A percentile compares a stretch with the other conserved stretches of the same genome.
phyloP scores from a whole-genome alignment of 768 basidiomycete species.

The Plicaturopsis crispa region DNA sequence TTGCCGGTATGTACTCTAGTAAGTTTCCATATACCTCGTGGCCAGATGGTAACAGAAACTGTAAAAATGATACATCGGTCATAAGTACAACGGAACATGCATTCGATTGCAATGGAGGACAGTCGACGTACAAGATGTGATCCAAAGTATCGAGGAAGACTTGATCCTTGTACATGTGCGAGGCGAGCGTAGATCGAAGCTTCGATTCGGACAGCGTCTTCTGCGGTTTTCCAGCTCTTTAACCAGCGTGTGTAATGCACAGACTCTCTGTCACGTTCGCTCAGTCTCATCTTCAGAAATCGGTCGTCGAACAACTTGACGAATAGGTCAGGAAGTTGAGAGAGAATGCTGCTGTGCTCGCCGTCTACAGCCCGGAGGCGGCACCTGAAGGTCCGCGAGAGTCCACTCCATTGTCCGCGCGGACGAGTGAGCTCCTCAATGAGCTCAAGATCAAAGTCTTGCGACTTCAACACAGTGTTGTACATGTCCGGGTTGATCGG shows the following conservation, averaged over 20 bases:
- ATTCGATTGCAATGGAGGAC: too few relatives aligned
- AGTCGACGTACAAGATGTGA: conserved; percentile 6
- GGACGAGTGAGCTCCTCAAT: too few relatives aligned
- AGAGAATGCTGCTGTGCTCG: too few relatives aligned
- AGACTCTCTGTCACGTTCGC: too few relatives aligned
- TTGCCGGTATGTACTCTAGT: conserved; percentile 7
- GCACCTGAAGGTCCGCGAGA: too few relatives aligned
- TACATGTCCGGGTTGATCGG: too few relatives aligned
- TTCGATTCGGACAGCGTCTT: conserved; percentile 7
- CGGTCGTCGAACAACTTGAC: conserved; percentile 8
- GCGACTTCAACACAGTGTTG: too few relatives aligned
- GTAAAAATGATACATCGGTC: conserved; percentile 2
- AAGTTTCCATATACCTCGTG: conserved; percentile 8
- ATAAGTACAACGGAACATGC: conserved; percentile 1
- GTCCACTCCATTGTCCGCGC: too few relatives aligned
- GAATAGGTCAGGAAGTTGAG: too few relatives aligned
- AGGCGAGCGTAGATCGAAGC: conserved; percentile 6
- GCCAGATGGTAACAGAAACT: conserved; percentile 8
- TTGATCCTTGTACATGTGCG: conserved; percentile 7
- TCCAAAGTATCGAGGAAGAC: conserved; percentile 8
- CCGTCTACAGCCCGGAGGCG: too few relatives aligned
- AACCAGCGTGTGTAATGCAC: too few relatives aligned
- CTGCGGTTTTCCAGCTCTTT: conserved; percentile 3
- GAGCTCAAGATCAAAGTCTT: too few relatives aligned
- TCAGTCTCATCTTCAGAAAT: conserved; percentile 2